These are phyloP conservation scores for Cryptococcus sp. DNA, from an alignment of 1,284 basidiomycete species.

Conservation along the genomic window DNA sequence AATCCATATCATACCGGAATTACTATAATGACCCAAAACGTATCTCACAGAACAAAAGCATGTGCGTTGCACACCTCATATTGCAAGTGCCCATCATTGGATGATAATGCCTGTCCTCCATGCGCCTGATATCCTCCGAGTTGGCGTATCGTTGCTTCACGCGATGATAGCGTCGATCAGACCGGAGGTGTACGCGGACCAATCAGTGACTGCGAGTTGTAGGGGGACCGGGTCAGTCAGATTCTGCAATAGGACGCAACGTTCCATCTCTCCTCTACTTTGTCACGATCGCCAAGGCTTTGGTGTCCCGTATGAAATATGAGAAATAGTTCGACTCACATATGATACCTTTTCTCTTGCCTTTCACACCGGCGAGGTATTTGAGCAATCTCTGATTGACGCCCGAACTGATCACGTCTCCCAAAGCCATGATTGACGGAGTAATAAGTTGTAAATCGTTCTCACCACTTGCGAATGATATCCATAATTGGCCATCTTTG, in stretches of 20 bases:
- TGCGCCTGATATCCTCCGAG: no score
- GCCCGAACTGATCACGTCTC: conserved; percentile 5
- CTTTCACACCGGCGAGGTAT: conserved; percentile 7
- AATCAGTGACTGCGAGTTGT: conserved; percentile 14
- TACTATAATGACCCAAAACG: no score
- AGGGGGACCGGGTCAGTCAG: no score
- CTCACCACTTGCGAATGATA: conserved; percentile 12
- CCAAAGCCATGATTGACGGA: conserved; percentile 11
- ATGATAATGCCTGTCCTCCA: no score
- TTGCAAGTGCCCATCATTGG: no score
- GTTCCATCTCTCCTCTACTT: background rate
- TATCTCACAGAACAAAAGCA: no score
- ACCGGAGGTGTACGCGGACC: conserved; percentile 10
- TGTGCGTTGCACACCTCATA: no score
- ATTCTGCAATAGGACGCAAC: no score
- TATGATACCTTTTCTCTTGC: conserved; percentile 17
- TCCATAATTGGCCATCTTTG: conserved; percentile 9
- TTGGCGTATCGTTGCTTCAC: background rate
- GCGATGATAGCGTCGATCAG: conserved; percentile 17
- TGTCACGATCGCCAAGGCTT: background rate
- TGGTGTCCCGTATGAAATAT: background rate
- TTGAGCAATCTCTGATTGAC: conserved; percentile 13
- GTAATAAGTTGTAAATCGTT: conserved; percentile 4
- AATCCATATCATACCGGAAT: no score
- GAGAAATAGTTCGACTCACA: conserved; percentile 5